A percentile compares a stretch with the other conserved stretches of the same genome.
These are phyloP conservation scores for Aotearoamyces nothofagi DNA, from an alignment of 2,329 filamentous ascomycete species.

Conservation along the genomic window DNA sequence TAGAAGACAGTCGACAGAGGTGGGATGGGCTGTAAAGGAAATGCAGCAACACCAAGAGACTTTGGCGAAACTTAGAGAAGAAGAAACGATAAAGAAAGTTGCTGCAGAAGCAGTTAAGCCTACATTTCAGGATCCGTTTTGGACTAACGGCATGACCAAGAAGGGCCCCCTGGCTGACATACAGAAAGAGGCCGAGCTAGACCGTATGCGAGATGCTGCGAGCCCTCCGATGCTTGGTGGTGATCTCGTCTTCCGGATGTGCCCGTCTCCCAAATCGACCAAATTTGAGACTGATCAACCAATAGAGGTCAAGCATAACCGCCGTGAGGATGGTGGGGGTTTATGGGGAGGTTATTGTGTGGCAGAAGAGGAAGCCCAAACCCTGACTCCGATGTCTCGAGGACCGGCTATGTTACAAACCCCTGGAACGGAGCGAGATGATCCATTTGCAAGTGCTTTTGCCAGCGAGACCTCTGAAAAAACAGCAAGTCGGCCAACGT, in stretches of 20 bases:
- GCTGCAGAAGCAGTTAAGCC: conserved; percentile 18
- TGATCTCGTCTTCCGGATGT: conserved; percentile 68
- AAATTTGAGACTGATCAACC: conserved; percentile 68
- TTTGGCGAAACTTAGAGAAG: conserved; percentile 16
- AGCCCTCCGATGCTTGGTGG: conserved; percentile 77
- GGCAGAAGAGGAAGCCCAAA: conserved; percentile 20
- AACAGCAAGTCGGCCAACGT: conserved; percentile 4
- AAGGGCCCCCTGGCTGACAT: conserved; percentile 8
- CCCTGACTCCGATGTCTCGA: conserved; percentile 19
- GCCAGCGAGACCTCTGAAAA: conserved; percentile 6
- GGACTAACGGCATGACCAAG: conserved; percentile 21
- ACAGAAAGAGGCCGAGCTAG: conserved; percentile 21
- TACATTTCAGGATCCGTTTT: conserved; percentile 18
- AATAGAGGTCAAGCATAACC: conserved; percentile 34
- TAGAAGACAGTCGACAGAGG: conserved; percentile 16
- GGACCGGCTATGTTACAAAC: conserved; percentile 21
- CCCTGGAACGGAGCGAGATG: conserved; percentile 19
- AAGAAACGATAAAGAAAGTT: conserved; percentile 17
- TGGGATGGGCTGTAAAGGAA: conserved; percentile 18
- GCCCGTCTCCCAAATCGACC: conserved; percentile 69
- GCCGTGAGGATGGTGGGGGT: conserved; percentile 43
- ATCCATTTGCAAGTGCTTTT: conserved; percentile 20
- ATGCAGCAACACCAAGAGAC: conserved; percentile 21
- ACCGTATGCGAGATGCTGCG: conserved; percentile 40
- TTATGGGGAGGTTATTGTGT: conserved; percentile 66